Evolutionary conservation across 257 asterid genomes (phyloP).

Genomic region (Oldenlandia corymbosa): DNA sequence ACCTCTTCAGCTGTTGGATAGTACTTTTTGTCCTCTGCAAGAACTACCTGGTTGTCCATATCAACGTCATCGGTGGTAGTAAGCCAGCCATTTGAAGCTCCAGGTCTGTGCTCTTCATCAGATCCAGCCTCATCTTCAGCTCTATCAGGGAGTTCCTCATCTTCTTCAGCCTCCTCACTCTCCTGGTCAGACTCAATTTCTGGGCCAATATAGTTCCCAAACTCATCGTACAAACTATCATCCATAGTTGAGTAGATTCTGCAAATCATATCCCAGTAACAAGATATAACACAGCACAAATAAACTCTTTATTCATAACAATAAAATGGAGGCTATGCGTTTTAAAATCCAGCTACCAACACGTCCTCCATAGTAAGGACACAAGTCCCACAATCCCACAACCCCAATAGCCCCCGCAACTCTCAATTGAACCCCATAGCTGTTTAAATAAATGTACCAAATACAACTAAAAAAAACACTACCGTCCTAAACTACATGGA

Average conservation of each 20-base stretch:
- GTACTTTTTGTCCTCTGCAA: constrained; percentile 91
- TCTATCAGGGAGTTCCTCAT: constrained; percentile 69
- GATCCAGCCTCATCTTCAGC: constrained; percentile 55
- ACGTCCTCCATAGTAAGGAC: no score
- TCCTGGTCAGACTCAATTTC: constrained; percentile 91
- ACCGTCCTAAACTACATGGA: no score
- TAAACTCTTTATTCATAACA: no score
- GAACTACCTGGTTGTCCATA: constrained; percentile 88
- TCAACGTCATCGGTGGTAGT: constrained; percentile 65
- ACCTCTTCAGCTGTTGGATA: constrained; percentile 99
- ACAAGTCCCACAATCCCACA: no score
- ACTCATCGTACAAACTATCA: constrained; percentile 91
- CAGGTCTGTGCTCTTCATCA: constrained; percentile 67
- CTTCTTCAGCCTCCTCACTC: constrained; percentile 82
- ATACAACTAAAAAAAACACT: no score
- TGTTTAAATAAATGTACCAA: no score
- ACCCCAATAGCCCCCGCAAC: no score
- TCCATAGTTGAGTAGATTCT: constrained; percentile 54
- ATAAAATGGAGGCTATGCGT: no score
- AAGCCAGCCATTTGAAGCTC: constrained; percentile 81
- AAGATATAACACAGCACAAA: no score
- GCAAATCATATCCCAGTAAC: constrained; percentile 3
- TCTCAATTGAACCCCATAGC: no score
- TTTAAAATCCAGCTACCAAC: no score
- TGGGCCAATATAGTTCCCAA: constrained; percentile 94